A percentile compares a stretch with the other conserved stretches of the same genome.
Conservation (phyloP, 768 basidiomycete species). For the Trametes punicea region DNA sequence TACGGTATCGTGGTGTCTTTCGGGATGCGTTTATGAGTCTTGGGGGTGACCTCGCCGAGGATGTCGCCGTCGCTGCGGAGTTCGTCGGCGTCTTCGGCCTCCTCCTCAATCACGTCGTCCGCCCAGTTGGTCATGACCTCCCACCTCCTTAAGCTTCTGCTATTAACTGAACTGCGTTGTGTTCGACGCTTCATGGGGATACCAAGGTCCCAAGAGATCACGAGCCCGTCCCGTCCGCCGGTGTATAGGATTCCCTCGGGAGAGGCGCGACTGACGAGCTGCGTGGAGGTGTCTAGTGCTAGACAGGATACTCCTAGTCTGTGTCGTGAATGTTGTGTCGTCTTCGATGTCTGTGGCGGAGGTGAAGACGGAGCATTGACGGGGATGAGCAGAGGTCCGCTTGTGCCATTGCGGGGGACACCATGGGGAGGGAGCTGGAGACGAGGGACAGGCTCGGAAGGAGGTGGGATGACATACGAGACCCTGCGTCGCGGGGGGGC, state of each 20-base stretch:
- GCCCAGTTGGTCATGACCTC: conserved; percentile 85
- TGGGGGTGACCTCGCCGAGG: conserved; percentile 63
- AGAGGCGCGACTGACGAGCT: conserved; percentile 54
- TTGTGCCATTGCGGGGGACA: conserved; percentile 59
- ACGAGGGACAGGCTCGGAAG: conserved; percentile 55
- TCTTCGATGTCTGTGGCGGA: conserved; percentile 12
- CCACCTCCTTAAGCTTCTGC: conserved; percentile 48
- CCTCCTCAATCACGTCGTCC: conserved; percentile 65
- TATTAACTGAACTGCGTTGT: conserved; percentile 28
- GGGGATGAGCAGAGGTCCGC: conserved; percentile 62
- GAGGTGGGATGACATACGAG: conserved; percentile 84
- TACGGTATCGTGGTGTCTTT: conserved; percentile 42
- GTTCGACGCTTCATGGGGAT: conserved; percentile 54
- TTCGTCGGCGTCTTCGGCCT: conserved; percentile 61
- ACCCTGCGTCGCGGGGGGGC: conserved; percentile 61
- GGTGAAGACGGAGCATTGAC: conserved; percentile 25
- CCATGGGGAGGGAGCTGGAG: conserved; percentile 71
- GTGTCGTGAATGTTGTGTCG: conserved; percentile 65
- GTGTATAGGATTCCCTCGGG: conserved; percentile 91
- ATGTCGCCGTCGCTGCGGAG: conserved; percentile 69
- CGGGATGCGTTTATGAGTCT: conserved; percentile 30
- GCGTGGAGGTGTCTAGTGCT: conserved; percentile 83
- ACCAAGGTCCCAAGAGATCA: conserved; percentile 85
- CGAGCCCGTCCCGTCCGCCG: conserved; percentile 83
- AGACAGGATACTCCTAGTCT: conserved; percentile 83